phyloP scores from a whole-genome alignment of 805 yeast genomes.

The Metschnikowia gelsemii region DNA sequence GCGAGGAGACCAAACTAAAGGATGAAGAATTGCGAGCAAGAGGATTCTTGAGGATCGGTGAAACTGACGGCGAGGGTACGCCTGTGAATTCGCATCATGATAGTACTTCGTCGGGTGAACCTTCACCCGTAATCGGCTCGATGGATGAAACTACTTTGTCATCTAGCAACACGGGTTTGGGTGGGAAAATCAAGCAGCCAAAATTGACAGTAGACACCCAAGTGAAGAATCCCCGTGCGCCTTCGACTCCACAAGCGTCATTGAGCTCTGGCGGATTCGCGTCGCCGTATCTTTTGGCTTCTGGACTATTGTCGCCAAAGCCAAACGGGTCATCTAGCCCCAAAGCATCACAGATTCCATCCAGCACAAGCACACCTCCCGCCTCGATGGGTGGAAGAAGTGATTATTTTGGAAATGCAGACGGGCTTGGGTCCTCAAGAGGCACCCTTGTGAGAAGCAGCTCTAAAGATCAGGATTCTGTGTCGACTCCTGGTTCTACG shows the following conservation, averaged over 20 bases:
- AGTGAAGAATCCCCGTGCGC: constrained; percentile 27
- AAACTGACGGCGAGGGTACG: constrained; percentile 14
- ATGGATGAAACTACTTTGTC: constrained; percentile 35
- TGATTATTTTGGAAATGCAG: constrained; percentile 16
- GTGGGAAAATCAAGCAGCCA: constrained; percentile 19
- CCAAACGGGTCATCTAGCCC: constrained; percentile 14
- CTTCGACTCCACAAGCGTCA: constrained; percentile 39
- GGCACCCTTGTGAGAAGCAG: constrained; percentile 6
- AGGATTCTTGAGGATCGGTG: constrained; percentile 32
- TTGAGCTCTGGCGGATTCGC: constrained; percentile 48
- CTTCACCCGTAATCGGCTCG: constrained; percentile 33
- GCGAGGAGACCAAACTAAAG: constrained; percentile 66
- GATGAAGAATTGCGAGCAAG: constrained; percentile 50
- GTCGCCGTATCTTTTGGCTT: constrained; percentile 66
- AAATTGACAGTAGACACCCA: constrained; percentile 36
- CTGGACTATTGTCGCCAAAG: constrained; percentile 58
- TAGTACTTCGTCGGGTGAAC: constrained; percentile 22
- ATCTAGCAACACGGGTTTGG: constrained; percentile 21
- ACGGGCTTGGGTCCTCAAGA: constrained; percentile 7
- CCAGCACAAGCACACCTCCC: constrained; percentile 12
- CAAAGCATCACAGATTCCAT: constrained; percentile 1
- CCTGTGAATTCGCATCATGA: constrained; percentile 11
- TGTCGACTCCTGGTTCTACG: constrained; percentile 6
- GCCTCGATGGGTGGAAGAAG: constrained; percentile 4
- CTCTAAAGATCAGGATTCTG: constrained; percentile 3